Percentiles rank a stretch among this genome's conserved stretches.
Conservation (phyloP, 805 yeast species). For the Priceomyces fermenticarens region DNA sequence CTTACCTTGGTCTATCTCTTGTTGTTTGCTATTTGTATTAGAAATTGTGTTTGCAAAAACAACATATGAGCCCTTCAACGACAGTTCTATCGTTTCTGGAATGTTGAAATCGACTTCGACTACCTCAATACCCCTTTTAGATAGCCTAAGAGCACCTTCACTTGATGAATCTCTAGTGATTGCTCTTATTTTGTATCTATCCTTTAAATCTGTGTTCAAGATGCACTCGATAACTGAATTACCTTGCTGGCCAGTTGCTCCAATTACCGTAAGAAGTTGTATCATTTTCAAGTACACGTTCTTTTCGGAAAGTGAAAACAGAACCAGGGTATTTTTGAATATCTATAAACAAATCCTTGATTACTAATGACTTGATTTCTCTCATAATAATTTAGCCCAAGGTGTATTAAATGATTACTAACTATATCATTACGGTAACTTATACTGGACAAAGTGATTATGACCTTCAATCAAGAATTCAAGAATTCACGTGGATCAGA, state of each 20-base stretch:
- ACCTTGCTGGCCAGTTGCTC: slow-evolving; percentile 28
- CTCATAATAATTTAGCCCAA: too few relatives aligned
- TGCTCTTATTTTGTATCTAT: slow-evolving; percentile 10
- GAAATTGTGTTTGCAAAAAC: slow-evolving; percentile 2
- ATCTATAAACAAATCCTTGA: too few relatives aligned
- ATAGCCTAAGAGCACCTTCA: slow-evolving; percentile 4
- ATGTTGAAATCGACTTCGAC: slow-evolving; percentile 7
- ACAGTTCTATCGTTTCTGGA: slow-evolving; percentile 1
- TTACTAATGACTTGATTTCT: too few relatives aligned
- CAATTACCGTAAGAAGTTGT: slow-evolving; percentile 7
- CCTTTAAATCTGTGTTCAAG: slow-evolving; percentile 4
- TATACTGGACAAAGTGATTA: too few relatives aligned
- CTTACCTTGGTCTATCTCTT: slow-evolving; percentile 7
- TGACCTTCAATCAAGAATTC: too few relatives aligned
- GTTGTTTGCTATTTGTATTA: slow-evolving; percentile 9
- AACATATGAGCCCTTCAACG: slow-evolving; percentile 5
- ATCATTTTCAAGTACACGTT: too few relatives aligned
- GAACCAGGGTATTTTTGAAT: too few relatives aligned
- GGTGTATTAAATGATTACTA: too few relatives aligned
- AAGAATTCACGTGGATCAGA: too few relatives aligned
- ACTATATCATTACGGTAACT: too few relatives aligned
- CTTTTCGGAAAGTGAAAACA: too few relatives aligned
- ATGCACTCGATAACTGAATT: slow-evolving; percentile 10
- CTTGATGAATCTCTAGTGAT: slow-evolving; percentile 11
- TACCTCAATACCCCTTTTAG: slow-evolving; percentile 11